Base-by-base conservation (phyloP, 345 rosid genomes). In the Salix dunnii region DNA sequence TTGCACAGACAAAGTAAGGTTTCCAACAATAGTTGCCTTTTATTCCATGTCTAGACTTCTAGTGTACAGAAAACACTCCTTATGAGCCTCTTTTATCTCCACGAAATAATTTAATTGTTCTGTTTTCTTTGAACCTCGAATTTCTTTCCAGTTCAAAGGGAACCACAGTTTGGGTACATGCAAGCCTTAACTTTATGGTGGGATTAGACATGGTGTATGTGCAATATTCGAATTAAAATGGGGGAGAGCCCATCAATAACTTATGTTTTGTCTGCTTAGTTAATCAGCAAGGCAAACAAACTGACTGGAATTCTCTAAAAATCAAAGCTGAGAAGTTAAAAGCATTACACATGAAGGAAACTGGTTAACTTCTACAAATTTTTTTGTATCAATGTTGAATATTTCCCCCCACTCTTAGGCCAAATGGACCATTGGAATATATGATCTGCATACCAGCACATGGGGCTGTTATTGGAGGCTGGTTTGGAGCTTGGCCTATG, bases 401-500 rank as follows among this genome's bases (percentile, higher is more conserved):
- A 74, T 78, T 65, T 61, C 63, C 62, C 36, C 65, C 67, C 76
- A 14, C 61, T 68, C 53, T 68, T 75, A 92, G 97, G 87, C 90
- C 94, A 76, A 74, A 74, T 62, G 82, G 80, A 75, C 67, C 87
- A 27, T 23, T 90, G 71, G 94, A 95, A 70, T 89, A 84, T 77
- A 90, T 95, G 94, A 73, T 89, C 71, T 80, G 92, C 23, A 69
- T 89, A 64, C 97, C 97, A 67, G 93, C 97, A 30, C 90, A 89
- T 77, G 94, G 97, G 79, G 91, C 94, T 68, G 72, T 89, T 36
- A 73, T 91, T 83, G 99, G 97, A 81, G 97, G 91, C 60, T 93
- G 99, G 97, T 88, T 93, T 80, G 99, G 99, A 65, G 96, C 97
- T 80, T 95, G 97, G 97, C 97, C 99, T 35, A 93, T 95, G 99